Percentiles rank a stretch among this genome's conserved stretches.
phyloP scores from a whole-genome alignment of 129 eudicot genomes.

The Erigeron canadensis region DNA sequence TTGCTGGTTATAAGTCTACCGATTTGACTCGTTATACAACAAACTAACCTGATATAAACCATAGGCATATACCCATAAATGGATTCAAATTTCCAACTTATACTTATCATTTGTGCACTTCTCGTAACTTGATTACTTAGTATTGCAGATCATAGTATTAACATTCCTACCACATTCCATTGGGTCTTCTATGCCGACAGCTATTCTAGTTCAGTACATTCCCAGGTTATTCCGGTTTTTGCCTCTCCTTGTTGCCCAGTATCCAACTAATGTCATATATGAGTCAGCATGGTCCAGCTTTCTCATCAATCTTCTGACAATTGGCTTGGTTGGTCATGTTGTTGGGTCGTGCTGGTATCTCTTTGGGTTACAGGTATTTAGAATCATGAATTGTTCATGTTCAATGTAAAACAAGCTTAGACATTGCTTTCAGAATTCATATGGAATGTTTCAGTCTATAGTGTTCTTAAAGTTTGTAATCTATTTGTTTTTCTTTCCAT shows the following conservation, averaged over 20 bases:
- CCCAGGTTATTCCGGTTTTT: constrained; percentile 78
- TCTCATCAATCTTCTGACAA: constrained; percentile 71
- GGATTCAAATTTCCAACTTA: background rate
- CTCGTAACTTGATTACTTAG: constrained; percentile 13
- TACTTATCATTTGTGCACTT: constrained; percentile 10
- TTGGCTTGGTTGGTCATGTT: constrained; percentile 64
- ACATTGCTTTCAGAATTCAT: background rate
- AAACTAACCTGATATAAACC: background rate
- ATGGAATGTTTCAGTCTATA: background rate
- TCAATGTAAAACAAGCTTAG: background rate
- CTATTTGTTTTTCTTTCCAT: background rate
- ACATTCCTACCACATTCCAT: constrained; percentile 43
- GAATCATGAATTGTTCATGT: background rate
- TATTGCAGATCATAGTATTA: constrained; percentile 70
- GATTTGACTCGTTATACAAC: background rate
- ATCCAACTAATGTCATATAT: constrained; percentile 65
- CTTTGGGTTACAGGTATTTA: constrained; percentile 71
- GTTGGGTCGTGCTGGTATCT: constrained; percentile 90
- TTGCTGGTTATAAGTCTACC: background rate
- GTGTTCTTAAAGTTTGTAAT: background rate
- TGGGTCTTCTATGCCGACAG: constrained; percentile 56
- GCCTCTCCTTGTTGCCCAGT: constrained; percentile 74
- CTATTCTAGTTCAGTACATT: constrained; percentile 73
- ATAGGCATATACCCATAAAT: background rate
- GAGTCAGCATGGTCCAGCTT: constrained; percentile 89